A percentile compares a stretch with the other conserved stretches of the same genome.
These are phyloP conservation scores for Geosiphon pyriformis DNA, from an alignment of 192 early-diverging fungal genomes.

Conservation along the genomic window DNA sequence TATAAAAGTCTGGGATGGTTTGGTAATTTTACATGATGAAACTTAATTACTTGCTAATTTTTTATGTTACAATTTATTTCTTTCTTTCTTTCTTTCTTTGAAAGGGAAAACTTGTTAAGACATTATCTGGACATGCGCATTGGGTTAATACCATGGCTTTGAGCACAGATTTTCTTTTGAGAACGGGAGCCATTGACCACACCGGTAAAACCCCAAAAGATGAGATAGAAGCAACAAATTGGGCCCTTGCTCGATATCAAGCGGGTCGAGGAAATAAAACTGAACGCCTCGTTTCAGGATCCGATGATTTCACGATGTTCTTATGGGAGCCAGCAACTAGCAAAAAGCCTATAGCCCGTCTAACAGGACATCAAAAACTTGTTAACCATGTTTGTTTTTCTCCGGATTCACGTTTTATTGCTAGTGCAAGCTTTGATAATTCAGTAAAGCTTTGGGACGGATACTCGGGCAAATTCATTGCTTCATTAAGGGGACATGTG, in stretches of 20 bases:
- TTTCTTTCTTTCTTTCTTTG: slow-evolving; percentile 13
- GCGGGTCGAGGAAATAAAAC: slow-evolving; percentile 55
- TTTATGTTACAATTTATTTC: slow-evolving; percentile 17
- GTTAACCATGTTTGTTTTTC: slow-evolving; percentile 94
- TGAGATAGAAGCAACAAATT: slow-evolving; percentile 62
- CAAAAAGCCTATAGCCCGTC: slow-evolving; percentile 76
- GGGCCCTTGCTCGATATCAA: slow-evolving; percentile 77
- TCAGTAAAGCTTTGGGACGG: slow-evolving; percentile 98
- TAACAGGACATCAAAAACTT: slow-evolving; percentile 93
- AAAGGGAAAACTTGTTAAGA: slow-evolving; percentile 77
- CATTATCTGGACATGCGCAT: slow-evolving; percentile 88
- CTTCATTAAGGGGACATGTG: slow-evolving; percentile 92
- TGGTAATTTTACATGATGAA: slow-evolving; percentile 22
- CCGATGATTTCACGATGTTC: slow-evolving; percentile 97
- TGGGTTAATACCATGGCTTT: slow-evolving; percentile 95
- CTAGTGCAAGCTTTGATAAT: slow-evolving; percentile 95
- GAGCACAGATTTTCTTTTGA: slow-evolving; percentile 83
- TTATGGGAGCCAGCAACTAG: slow-evolving; percentile 82
- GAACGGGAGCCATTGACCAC: slow-evolving; percentile 90
- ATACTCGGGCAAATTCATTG: slow-evolving; percentile 77
- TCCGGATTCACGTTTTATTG: slow-evolving; percentile 82
- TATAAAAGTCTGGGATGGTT: slow-evolving; percentile 90
- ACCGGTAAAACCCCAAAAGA: slow-evolving; percentile 56
- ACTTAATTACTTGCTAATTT: not conserved
- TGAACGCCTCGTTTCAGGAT: slow-evolving; percentile 86